Base-by-base conservation (phyloP, 495 filamentous ascomycete genomes). In the Neurospora sp. region DNA sequence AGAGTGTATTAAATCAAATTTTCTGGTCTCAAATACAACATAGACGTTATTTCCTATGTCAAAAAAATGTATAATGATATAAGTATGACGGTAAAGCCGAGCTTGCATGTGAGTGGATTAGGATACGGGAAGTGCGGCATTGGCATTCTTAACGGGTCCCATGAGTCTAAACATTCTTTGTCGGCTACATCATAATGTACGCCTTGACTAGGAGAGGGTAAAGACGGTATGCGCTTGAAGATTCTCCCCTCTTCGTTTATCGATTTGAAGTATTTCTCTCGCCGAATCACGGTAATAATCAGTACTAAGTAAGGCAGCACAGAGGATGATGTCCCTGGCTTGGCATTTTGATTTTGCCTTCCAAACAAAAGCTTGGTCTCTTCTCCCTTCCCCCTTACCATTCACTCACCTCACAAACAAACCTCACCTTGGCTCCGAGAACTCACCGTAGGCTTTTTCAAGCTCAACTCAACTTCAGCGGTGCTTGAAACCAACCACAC, bases 1-100 rank as follows among this genome's bases (percentile, higher is more conserved):
- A 76, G 76, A 79, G 79, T 81, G 80, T 81, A 65, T 61, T 65
- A 80, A 80, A 81, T 80, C 79, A 80, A 80, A 70, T 77, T 72
- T 80, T 75, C 73, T 68, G 75, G 77, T 79, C 75, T 75, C 74
- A 79, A 42, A 80, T 78, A 76, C 74, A 77, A 70, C 69, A 75
- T 80, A 77, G 78, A 80, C 77, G 73, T 77, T 71, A 72, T 68
- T 73, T 73, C 37, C 45, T 71, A 59, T 70, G 22, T 35, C 14
- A 65, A 8, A 65, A 65, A 0, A 16, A 35, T 18, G 53, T 65
- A 18, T 65, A 35, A 65, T 65, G 31, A 18, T 31, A 65, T 18
- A 27, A 27, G 53, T 18, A 65, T 65, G 53, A 35, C 53, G 3
- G 47, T 65, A 14, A 65, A 31, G 27, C 27, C 35, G 53, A 14